A percentile compares a stretch with the other conserved stretches of the same genome.
Evolutionary conservation across 805 yeast species (phyloP).

Genomic region (Candida hispaniensis): DNA sequence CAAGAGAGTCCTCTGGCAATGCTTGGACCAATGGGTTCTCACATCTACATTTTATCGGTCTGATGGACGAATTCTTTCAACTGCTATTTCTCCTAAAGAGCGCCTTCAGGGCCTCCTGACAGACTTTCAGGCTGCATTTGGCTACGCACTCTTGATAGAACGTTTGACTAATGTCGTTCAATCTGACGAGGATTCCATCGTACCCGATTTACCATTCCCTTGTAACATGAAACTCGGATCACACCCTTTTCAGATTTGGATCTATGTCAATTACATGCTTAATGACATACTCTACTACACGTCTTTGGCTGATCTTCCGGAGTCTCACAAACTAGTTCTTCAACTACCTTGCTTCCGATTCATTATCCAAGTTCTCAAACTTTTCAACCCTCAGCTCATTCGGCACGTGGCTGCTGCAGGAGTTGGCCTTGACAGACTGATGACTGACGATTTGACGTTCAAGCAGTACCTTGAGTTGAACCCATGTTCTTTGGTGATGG

Average conservation of each 20-base stretch:
- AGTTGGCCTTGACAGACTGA: slow-evolving; percentile 36
- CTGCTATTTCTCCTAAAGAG: slow-evolving; percentile 33
- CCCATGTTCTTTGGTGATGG: slow-evolving; percentile 58
- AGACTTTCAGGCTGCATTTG: slow-evolving; percentile 45
- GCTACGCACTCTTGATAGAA: slow-evolving; percentile 48
- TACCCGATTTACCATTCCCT: slow-evolving; percentile 46
- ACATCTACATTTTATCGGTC: slow-evolving; percentile 25
- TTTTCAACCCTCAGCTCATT: slow-evolving; percentile 44
- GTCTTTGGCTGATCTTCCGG: slow-evolving; percentile 31
- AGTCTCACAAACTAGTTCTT: slow-evolving; percentile 34
- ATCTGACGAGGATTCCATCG: slow-evolving; percentile 17
- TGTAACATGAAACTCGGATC: slow-evolving; percentile 48
- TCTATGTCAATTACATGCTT: slow-evolving; percentile 66
- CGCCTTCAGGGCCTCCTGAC: slow-evolving; percentile 39
- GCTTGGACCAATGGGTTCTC: slow-evolving; percentile 61
- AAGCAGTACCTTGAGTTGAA: slow-evolving; percentile 47
- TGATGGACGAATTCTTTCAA: slow-evolving; percentile 24
- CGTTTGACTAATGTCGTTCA: slow-evolving; percentile 32
- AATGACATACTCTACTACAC: slow-evolving; percentile 53
- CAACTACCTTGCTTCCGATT: slow-evolving; percentile 46
- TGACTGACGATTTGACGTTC: slow-evolving; percentile 38
- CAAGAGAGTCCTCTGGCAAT: slow-evolving; percentile 51
- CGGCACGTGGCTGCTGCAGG: slow-evolving; percentile 42
- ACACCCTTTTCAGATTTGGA: slow-evolving; percentile 64
- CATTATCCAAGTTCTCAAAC: slow-evolving; percentile 37